Conservation (phyloP, 768 basidiomycete species). For the Mrakia gelida region DNA sequence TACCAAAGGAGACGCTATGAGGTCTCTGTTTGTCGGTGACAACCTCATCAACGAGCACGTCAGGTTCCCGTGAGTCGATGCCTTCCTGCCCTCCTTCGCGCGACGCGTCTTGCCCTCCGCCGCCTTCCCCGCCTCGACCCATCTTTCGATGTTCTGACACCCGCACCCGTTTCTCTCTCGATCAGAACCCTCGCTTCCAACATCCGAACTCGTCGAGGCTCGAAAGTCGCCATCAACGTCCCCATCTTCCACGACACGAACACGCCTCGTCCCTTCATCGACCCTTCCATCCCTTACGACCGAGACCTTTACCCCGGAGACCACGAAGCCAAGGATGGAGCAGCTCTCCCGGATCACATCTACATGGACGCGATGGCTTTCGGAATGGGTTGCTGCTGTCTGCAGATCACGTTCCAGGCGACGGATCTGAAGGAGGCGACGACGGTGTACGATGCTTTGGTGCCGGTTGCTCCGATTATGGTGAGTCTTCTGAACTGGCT, state of each 20-base stretch:
- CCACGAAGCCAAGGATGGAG: slow-evolving; percentile 80
- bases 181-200: slow-evolving; percentile 92
- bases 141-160: background rate
- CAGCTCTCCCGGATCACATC: slow-evolving; percentile 82
- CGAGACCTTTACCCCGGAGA: slow-evolving; percentile 80
- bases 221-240: slow-evolving; percentile 91
- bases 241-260: slow-evolving; percentile 84
- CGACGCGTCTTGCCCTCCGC: background rate
- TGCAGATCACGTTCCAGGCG: slow-evolving; percentile 96
- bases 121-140: background rate
- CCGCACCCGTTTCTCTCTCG: slow-evolving; percentile 26
- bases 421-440: slow-evolving; percentile 89
- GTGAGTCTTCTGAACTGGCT: slow-evolving; percentile 49
- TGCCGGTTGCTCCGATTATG: slow-evolving; percentile 92
- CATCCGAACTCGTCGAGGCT: slow-evolving; percentile 81
- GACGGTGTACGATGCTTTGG: slow-evolving; percentile 90
- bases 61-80: slow-evolving; percentile 83
- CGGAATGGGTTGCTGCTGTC: slow-evolving; percentile 98
- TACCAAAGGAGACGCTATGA: slow-evolving; percentile 77
- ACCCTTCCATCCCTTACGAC: slow-evolving; percentile 86
- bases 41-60: slow-evolving; percentile 96
- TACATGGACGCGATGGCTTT: slow-evolving; percentile 99
- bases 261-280: slow-evolving; percentile 84
- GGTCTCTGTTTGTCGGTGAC: slow-evolving; percentile 89
- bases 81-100: slow-evolving; percentile 35